Percentiles rank a stretch among this genome's conserved stretches.
phyloP scores from a whole-genome alignment of 2,329 filamentous ascomycete genomes.

The Didymosphaeria variabile region DNA sequence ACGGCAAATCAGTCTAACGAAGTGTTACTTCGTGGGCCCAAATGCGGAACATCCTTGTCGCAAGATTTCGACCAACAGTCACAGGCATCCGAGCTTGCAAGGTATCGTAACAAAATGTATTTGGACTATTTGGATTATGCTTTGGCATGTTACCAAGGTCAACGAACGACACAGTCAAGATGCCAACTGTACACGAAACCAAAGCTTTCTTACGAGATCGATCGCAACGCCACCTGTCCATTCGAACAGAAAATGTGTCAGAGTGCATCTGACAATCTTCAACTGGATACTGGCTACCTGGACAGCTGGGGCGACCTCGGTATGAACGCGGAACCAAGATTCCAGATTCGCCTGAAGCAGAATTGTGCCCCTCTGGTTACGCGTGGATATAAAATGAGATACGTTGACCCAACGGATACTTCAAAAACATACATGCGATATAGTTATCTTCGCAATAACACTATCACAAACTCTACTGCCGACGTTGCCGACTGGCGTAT shows the following conservation, averaged over 20 bases:
- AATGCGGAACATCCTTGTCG: conserved; percentile 31
- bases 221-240: conserved; percentile 21
- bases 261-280: conserved; percentile 17
- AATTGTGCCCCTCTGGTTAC: conserved; percentile 22
- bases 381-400: conserved; percentile 6
- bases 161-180: background rate
- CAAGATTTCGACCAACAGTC: background rate
- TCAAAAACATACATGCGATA: conserved; percentile 5
- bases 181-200: conserved; percentile 16
- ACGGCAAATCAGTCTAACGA: conserved; percentile 42
- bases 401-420: background rate
- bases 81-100: background rate
- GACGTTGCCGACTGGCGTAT: background rate
- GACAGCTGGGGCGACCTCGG: conserved; percentile 33
- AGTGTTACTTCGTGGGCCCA: conserved; percentile 36
- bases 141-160: conserved; percentile 21
- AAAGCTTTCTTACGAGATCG: conserved; percentile 12
- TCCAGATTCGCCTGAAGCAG: conserved; percentile 10
- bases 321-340: conserved; percentile 24
- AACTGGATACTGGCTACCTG: conserved; percentile 28
- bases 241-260: conserved; percentile 22
- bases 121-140: conserved; percentile 22
- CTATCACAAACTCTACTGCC: background rate
- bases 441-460: background rate
- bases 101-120: background rate